These are phyloP conservation scores for Epichloe brachyelytri DNA, from an alignment of 2,329 filamentous ascomycete genomes.

Conservation along the genomic window DNA sequence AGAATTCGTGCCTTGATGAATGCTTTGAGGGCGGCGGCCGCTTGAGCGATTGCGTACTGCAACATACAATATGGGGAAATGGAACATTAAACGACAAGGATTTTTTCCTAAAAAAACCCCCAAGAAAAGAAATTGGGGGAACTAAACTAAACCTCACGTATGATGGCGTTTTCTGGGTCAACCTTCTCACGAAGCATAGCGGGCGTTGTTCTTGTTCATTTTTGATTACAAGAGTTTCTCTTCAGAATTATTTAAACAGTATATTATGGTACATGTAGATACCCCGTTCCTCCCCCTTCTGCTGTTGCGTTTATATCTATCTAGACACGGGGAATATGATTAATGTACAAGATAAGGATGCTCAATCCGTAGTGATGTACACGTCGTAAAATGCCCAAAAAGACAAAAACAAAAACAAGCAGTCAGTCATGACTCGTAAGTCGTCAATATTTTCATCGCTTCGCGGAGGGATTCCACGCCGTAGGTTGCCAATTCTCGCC, in stretches of 20 bases:
- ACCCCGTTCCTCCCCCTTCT: background rate
- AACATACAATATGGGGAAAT: no score
- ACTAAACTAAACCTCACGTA: background rate
- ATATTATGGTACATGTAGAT: background rate
- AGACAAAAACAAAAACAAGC: no score
- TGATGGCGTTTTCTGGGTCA: background rate
- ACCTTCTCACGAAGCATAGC: background rate
- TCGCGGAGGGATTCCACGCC: constrained; percentile 40
- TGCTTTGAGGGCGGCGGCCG: constrained; percentile 14
- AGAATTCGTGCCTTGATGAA: constrained; percentile 29
- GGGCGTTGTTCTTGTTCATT: background rate
- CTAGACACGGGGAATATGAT: background rate
- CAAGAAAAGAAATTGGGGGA: no score
- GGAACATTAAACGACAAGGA: no score
- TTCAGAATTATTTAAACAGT: background rate
- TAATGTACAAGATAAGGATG: background rate
- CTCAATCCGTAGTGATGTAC: no score
- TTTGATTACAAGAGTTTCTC: background rate
- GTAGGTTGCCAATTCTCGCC: constrained; percentile 56
- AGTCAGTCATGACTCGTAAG: no score
- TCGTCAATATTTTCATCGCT: background rate
- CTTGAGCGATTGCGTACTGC: background rate
- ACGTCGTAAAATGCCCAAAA: no score
- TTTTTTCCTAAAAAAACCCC: no score
- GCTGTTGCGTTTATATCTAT: background rate